Evolutionary conservation across 805 yeast species (phyloP), one percentile per base, ranked within the genome.

Genomic region (Candida loeiensis): DNA sequence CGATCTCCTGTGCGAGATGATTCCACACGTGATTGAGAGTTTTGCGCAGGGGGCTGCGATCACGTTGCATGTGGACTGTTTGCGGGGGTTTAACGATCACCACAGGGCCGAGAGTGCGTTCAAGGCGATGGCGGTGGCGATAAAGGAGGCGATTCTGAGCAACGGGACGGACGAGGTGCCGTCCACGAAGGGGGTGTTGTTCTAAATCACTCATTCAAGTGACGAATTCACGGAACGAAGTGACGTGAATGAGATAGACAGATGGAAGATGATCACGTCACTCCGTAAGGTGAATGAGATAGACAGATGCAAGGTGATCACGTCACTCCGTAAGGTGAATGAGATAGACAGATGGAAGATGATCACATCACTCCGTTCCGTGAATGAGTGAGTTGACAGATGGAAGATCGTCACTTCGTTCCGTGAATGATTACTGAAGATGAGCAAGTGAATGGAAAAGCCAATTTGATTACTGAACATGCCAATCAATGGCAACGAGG

Each of bases 21-120:
- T 93, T 48, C 97, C 97, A n/a, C 99, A 93, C 61, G 90, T 93
- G 35, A 59, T 93, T 46, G 95, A 89, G 62, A 83, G 95, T 52
- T 93, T 93, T 69, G 96, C 98, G 3, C 87, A 85, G 54, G 86
- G 85, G 29, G 96, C 97, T 1, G 83, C 84, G 45, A 75, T 93
- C 40, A 93, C 99, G 1, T 56, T 93, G 55, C 99, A 93, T 56
- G 96, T 93, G 25, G 99, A 93, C 64, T 87, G 96, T 61, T 58
- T 93, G 43, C 74, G 97, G 50, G 99, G 99, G 1, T 78, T 77
- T 61, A 93, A 93, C 62, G 99, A 93, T 63, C 99, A 93, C 63
- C 99, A 93, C 66, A 73, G 96, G 47, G 86, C 96, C 30, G 99
- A 93, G 64, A 77, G 88, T 59, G 98, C 99, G 0, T 93, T 93